Base-by-base conservation (phyloP, 352 stramenopile species). In the Vaucheria bursata region DNA sequence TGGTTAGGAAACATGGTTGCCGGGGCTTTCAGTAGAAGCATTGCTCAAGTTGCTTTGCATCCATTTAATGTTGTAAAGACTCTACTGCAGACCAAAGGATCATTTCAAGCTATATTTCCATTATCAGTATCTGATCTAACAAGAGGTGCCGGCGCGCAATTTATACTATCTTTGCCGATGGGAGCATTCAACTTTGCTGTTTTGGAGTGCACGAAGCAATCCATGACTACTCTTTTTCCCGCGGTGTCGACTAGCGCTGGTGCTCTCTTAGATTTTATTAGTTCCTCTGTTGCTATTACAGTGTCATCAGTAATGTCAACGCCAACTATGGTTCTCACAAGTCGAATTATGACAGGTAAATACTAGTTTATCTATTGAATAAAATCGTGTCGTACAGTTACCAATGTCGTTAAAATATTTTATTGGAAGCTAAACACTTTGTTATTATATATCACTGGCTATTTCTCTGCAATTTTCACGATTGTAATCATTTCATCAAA, bases 61-160 rank as follows among this genome's bases (percentile, higher is more conserved):
- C 89, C 88, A 18, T 88, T 87, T 1, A 92, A 93, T 80, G 90
- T 88, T n/a, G 90, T 92, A 82, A 94, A 94, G 85, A 94, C 89
- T 3, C 86, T 94, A n/a, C 78, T 94, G 52, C 89, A 94, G 84
- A 87, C 85, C 6, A 86, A 85, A 31, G 87, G 81, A 32, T 77
- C 84, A 45, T 75, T 78, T 29, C 50, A 59, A 29, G 76, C 78
- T 69, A 73, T 88, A 40, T 86, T 86, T 0, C 74, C 90, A 5
- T 12, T 5, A 50, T 50, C 39, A n/a, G n/a, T n/a, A n/a, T n/a
- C n/a, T n/a, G n/a, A n/a, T n/a, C 82, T 94, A 2, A 90, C 87
- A 2, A 73, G 86, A 8, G 89, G 89, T 33, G 89, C 88, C 1
- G 90, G 89, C 53, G 89, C 90, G 52, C 90, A 93, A 76, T 90